Evolutionary conservation across 2,329 filamentous ascomycete species (phyloP).

Genomic region (Cercospora brassicicola): DNA sequence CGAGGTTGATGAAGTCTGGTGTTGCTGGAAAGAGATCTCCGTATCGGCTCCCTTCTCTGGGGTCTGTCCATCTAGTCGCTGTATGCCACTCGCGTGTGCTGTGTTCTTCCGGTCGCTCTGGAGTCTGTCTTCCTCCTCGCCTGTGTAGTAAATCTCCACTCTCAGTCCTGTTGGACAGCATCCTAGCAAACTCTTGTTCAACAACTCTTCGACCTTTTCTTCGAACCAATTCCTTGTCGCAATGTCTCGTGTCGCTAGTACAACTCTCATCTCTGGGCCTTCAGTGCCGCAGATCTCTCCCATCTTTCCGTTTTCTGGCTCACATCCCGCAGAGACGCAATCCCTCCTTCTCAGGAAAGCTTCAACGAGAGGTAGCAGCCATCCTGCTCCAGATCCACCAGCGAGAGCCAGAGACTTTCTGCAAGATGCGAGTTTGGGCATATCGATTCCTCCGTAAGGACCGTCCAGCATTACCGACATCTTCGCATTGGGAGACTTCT

Average conservation of each 20-base stretch:
- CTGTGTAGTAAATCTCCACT: slow-evolving; percentile 30
- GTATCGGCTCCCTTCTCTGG: slow-evolving; percentile 16
- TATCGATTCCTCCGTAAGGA: slow-evolving; percentile 57
- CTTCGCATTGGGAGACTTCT: slow-evolving; percentile 37
- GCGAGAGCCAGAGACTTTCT: slow-evolving; percentile 53
- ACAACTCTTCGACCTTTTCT: slow-evolving; percentile 31
- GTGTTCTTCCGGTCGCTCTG: not conserved
- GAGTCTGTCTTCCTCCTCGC: slow-evolving; percentile 12
- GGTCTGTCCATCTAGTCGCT: not conserved
- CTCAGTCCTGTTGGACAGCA: slow-evolving; percentile 21
- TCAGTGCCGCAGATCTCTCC: slow-evolving; percentile 13
- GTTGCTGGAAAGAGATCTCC: not conserved
- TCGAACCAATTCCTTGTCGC: slow-evolving; percentile 43
- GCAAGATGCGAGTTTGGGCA: slow-evolving; percentile 41
- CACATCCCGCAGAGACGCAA: slow-evolving; percentile 21
- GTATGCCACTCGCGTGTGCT: not conserved
- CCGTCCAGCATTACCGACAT: slow-evolving; percentile 58
- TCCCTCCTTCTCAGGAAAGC: slow-evolving; percentile 33
- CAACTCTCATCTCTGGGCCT: slow-evolving; percentile 23
- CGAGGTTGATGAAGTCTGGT: not conserved
- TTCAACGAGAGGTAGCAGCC: slow-evolving; percentile 53
- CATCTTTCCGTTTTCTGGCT: slow-evolving; percentile 11
- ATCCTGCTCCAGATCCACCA: slow-evolving; percentile 59
- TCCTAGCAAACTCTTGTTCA: slow-evolving; percentile 15
- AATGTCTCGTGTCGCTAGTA: slow-evolving; percentile 41